phyloP scores from a whole-genome alignment of 495 filamentous ascomycete genomes.

The Penicillium crystallinum region DNA sequence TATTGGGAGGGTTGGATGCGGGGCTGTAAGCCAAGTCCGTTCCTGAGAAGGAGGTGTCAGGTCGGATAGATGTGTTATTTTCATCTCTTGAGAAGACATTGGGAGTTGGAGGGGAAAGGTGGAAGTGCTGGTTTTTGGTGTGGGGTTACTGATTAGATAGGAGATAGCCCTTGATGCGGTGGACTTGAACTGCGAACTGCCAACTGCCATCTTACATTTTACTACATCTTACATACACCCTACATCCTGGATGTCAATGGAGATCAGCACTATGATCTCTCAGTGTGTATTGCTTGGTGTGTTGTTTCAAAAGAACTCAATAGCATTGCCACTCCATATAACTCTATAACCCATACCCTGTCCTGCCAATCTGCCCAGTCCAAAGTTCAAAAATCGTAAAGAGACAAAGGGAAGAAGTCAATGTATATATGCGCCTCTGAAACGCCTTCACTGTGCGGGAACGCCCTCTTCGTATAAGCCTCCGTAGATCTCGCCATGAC shows the following conservation, averaged over 20 bases:
- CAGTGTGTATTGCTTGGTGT: no score
- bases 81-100: neutral
- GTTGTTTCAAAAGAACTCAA: no score
- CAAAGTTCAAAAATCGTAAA: neutral
- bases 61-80: slow-evolving; percentile 29
- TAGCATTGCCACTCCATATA: neutral
- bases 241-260: no score
- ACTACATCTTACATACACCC: no score
- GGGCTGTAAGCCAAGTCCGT: slow-evolving; percentile 78
- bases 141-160: slow-evolving; percentile 9
- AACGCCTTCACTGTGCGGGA: slow-evolving; percentile 14
- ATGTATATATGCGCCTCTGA: neutral
- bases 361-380: slow-evolving; percentile 5
- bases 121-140: slow-evolving; percentile 3
- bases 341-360: neutral
- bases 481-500: slow-evolving; percentile 80
- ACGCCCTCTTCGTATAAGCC: slow-evolving; percentile 43
- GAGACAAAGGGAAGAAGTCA: neutral
- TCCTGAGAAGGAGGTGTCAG: slow-evolving; percentile 59
- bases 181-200: no score
- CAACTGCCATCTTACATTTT: no score
- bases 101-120: neutral
- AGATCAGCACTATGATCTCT: no score
- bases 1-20: slow-evolving; percentile 82
- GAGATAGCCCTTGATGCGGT: neutral